Conservation (phyloP, 257 asterid species). For the Anisodus tanguticus region DNA sequence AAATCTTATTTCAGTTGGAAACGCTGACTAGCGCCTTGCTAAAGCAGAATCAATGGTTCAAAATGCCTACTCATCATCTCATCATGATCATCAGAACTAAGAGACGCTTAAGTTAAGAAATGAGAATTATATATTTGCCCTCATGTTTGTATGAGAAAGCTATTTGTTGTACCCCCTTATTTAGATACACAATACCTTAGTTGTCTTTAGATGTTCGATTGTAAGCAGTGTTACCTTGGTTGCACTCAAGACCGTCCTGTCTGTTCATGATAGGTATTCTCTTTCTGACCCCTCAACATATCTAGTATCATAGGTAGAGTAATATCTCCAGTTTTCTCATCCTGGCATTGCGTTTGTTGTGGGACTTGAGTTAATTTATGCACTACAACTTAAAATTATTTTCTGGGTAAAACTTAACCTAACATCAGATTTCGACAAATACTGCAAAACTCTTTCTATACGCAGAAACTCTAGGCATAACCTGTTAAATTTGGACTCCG, state of each 20-base stretch:
- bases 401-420: constrained; percentile 1
- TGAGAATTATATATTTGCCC: not conserved
- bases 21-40: not conserved
- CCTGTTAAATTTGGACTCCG: constrained; percentile 6
- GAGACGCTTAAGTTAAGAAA: not conserved
- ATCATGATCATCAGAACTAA: no score
- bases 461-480: not conserved
- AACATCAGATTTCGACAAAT: constrained; percentile 19
- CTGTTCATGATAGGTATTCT: not conserved
- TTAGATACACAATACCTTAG: not conserved
- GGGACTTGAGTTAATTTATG: not conserved
- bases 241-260: no score
- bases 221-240: not conserved
- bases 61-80: not conserved
- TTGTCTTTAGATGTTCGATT: not conserved
- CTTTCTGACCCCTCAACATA: not conserved
- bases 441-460: not conserved
- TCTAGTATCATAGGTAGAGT: not conserved
- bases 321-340: not conserved
- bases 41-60: not conserved
- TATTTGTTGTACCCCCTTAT: not conserved
- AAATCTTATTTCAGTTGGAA: not conserved
- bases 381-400: not conserved
- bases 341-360: not conserved
- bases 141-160: not conserved